Evolutionary conservation across 805 yeast species (phyloP), one percentile per base, ranked within the genome.

Genomic region (Saturnispora galanensis): DNA sequence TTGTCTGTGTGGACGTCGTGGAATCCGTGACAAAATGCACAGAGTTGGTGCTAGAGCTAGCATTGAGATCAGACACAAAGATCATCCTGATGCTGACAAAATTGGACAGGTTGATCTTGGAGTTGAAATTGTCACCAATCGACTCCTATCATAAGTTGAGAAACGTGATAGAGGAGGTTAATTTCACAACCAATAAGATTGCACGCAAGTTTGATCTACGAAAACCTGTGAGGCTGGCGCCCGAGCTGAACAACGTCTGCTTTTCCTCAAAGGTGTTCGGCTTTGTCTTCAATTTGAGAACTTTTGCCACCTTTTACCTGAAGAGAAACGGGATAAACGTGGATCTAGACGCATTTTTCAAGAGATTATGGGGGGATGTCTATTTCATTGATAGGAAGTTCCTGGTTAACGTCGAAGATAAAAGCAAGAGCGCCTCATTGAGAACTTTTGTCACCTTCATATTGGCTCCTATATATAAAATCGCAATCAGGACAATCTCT

Each of bases 61-160:
- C 81, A 0, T 52, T 83, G 4, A 56, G 62, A 32, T 66, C 70
- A 12, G 68, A 76, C 30, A 55, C 79, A 2, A 73, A 79, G 0
- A 59, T 90, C 13, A 63, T 71, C 4, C 60, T 89, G 16, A 75
- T 85, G 5, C 49, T 93, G 5, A 89, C 85, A 62, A 93, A 94
- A 60, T 52, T 94, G 8, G 99, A 93, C 59, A 64, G 97, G 48
- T 65, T 93, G n/a, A 70, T 90, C 0, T 56, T 89, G 36, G 98
- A 93, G 51, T 64, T 89, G 35, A 73, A 77, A 50, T 65, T 90
- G 4, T 84, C 96, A 0, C 86, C 87, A 2, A 52, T 63, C 2
- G 95, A 86, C 50, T 74, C 88, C 1, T 85, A 77, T 56, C 69
- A 73, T 54, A 89, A 93, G 56, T 52, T 93, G 28, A 65, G 75